Conservation (phyloP, 208 protist genomes). For the Trypanosoma avium region DNA sequence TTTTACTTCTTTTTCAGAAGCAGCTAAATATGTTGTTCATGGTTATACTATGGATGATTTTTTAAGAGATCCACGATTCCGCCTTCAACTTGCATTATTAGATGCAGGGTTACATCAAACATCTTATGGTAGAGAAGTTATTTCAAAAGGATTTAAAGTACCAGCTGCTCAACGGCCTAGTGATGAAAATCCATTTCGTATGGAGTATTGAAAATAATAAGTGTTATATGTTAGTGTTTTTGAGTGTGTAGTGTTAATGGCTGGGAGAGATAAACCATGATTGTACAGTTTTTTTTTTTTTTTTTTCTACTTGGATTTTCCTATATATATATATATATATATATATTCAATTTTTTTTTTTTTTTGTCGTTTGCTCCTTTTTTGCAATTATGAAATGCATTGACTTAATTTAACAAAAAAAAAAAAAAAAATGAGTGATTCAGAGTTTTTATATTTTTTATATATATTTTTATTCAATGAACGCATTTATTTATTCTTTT, state of each 20-base stretch:
- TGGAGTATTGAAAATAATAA: conserved; percentile 11
- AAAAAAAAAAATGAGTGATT: no score
- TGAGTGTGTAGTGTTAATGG: not conserved
- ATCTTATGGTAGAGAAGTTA: conserved; percentile 70
- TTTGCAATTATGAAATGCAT: no score
- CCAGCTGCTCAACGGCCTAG: conserved; percentile 67
- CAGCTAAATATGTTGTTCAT: conserved; percentile 26
- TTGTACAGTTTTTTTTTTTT: conserved; percentile 27
- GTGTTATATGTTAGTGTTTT: no score
- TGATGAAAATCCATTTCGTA: conserved; percentile 68
- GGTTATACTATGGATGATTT: conserved; percentile 78
- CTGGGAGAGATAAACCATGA: not conserved
- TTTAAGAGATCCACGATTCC: conserved; percentile 80
- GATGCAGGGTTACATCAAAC: conserved; percentile 79
- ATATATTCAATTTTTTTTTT: not conserved
- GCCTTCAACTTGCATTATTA: conserved; percentile 72
- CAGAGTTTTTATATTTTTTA: not conserved
- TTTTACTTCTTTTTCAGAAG: conserved; percentile 48
- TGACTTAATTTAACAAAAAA: no score
- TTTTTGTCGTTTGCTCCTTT: no score
- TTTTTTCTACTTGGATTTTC: not conserved
- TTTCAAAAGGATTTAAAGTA: conserved; percentile 56
- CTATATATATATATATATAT: not conserved
- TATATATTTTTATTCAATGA: conserved; percentile 10
- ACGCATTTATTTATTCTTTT: conserved; percentile 4